phyloP scores from a whole-genome alignment of 768 basidiomycete species.

The Clitopilus passeckerianus region DNA sequence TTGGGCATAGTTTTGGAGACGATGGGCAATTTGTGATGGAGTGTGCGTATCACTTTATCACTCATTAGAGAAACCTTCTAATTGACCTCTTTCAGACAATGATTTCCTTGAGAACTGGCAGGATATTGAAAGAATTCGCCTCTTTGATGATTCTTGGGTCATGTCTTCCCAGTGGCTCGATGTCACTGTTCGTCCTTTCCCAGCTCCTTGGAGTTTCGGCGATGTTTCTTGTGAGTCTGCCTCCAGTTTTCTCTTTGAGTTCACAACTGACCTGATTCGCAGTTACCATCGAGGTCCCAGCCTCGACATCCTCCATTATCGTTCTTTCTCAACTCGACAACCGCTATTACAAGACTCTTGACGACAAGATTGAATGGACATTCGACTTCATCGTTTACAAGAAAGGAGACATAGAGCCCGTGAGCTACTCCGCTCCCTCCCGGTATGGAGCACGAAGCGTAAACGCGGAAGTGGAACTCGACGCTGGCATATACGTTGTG shows the following conservation, averaged over 20 bases:
- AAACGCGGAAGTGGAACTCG: constrained; percentile 18
- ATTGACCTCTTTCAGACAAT: constrained; percentile 16
- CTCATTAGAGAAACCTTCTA: constrained; percentile 4
- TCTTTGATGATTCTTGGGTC: constrained; percentile 34
- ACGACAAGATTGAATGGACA: constrained; percentile 18
- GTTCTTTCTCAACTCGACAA: constrained; percentile 32
- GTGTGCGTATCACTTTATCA: constrained; percentile 18
- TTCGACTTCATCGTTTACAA: constrained; percentile 34
- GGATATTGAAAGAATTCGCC: constrained; percentile 29
- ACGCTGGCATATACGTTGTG: constrained; percentile 22
- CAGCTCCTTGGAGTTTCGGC: constrained; percentile 31
- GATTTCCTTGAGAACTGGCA: constrained; percentile 35
- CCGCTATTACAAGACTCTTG: constrained; percentile 26
- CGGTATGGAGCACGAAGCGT: constrained; percentile 16
- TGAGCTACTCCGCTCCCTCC: constrained; percentile 13
- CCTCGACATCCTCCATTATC: constrained; percentile 23
- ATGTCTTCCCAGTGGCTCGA: constrained; percentile 38
- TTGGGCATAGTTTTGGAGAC: constrained; percentile 42
- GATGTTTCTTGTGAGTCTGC: constrained; percentile 33
- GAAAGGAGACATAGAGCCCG: constrained; percentile 20
- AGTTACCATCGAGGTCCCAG: constrained; percentile 29
- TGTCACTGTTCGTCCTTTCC: constrained; percentile 18
- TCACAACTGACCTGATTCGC: background rate
- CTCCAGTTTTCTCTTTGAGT: background rate
- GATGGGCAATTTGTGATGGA: constrained; percentile 55